Evolutionary conservation across 805 yeast genomes (phyloP), one percentile per base, ranked within the genome.

Genomic region (Lachancea dasiensis): DNA sequence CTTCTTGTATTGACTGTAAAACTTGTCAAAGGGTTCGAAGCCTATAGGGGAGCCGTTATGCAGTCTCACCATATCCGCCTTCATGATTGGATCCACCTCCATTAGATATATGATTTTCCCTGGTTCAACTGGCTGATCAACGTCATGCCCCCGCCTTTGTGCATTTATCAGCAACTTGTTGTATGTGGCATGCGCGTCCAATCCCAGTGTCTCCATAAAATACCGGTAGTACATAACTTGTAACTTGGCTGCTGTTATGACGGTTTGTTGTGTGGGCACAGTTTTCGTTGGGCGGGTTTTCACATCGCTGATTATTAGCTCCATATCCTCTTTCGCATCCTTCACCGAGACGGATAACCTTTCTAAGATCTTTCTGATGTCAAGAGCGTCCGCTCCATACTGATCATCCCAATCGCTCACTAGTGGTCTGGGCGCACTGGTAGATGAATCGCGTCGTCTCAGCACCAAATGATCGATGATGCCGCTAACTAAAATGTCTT

Each of bases 221-320:
- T 64, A 56, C 15, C 74, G 61, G 52, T 83, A 83, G 45, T 77
- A 70, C 59, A 68, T 67, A 3, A 79, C 77, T 60, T 83, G 92
- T n/a, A 68, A 42, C 48, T 70, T 69, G 2, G 83, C 70, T 5
- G 72, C 64, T 3, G 58, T 50, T 10, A 74, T 42, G 1, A 77
- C 80, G 9, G 74, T 67, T 1, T 56, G 48, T 44, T 76, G 81
- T 0, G 46, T 33, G 0, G 89, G 87, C 1, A 72, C 42, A 1
- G 45, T 48, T 27, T 60, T 63, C 28, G 49, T 49, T 0, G 63
- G 50, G 38, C 89, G 63, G 1, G 89, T 81, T 55, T 82, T 82
- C 18, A 81, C 71, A 56, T 82, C 92, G 38, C 67, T 63, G 2
- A 73, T 61, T 6, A 58, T 41, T 14, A 73, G 41, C 19, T 57